phyloP scores from a whole-genome alignment of 768 basidiomycete genomes.

The Agaricus sinodeliciosus region DNA sequence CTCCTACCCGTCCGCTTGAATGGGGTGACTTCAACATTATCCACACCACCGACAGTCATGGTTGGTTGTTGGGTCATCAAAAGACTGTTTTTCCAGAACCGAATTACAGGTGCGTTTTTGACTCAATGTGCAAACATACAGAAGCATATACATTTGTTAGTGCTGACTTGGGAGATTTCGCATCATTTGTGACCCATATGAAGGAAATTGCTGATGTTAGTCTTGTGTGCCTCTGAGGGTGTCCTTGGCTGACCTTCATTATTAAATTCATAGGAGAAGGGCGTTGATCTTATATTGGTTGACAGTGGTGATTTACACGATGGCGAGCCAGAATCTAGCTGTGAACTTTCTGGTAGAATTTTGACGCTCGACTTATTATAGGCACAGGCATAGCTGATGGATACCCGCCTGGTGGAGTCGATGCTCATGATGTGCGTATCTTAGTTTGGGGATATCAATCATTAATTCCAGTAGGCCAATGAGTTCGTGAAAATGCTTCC shows the following conservation, averaged over 20 bases:
- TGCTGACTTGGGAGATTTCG: slow-evolving; percentile 65
- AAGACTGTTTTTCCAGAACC: slow-evolving; percentile 68
- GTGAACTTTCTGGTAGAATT: neutral
- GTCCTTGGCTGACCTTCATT: neutral
- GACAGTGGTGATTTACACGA: slow-evolving; percentile 80
- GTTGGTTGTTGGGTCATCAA: slow-evolving; percentile 74
- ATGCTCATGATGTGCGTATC: slow-evolving; percentile 57
- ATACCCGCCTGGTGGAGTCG: slow-evolving; percentile 59
- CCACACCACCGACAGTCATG: slow-evolving; percentile 79
- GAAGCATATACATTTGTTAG: slow-evolving; percentile 14
- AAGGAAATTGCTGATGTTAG: slow-evolving; percentile 59
- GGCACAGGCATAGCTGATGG: slow-evolving; percentile 78
- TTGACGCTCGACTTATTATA: slow-evolving; percentile 16
- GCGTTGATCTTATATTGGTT: slow-evolving; percentile 78
- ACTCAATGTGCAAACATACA: too few relatives aligned
- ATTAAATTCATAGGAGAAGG: slow-evolving; percentile 37
- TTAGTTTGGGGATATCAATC: neutral
- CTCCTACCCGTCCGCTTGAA: slow-evolving; percentile 59
- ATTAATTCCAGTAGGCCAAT: slow-evolving; percentile 44
- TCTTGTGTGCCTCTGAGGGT: neutral
- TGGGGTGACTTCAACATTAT: slow-evolving; percentile 92
- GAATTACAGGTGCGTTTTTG: slow-evolving; percentile 38
- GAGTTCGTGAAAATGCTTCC: slow-evolving; percentile 65
- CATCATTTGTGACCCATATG: slow-evolving; percentile 83
- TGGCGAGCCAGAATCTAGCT: slow-evolving; percentile 25